Base-by-base conservation (phyloP, 208 protist species). In the Wallacemonas sp. region DNA sequence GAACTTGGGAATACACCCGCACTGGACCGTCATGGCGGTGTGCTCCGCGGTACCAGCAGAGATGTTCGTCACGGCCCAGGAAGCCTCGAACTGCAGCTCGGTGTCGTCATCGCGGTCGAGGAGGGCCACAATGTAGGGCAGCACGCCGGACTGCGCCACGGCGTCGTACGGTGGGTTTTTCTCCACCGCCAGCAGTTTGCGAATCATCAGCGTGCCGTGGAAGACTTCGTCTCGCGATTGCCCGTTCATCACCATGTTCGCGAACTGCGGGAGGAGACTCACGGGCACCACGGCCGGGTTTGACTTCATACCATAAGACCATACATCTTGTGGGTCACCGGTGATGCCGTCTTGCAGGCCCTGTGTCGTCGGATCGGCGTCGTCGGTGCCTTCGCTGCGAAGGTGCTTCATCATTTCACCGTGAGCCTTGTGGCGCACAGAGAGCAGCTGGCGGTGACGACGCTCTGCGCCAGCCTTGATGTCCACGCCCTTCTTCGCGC, bases 11-110 rank as follows among this genome's bases (percentile, higher is more conserved):
- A 99, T 84, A n/a, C 96, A 97, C 17, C 93, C 95, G 58, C 74
- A 72, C 17, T 96, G 65, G 36, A 99, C 79, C 11, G 99, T 87
- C 33, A 86, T 66, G 30, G 67, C 70, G 8, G 97, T 99, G 73
- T 99, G 97, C 72, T 97, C 79, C 15, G 95, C 88, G 17, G 95
- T 97, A 36, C 98, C 98, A 11, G 97, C 99, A 15, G 98, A 97
- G 55, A 99, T 98, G 85, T 99, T 99, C 2, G 98, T 99, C 27
- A 99, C 82, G 2, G 98, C 97, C 99, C 99, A 99, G 2, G 98
- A 97, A 14, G 96, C 87, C 88, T 99, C 98, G 77, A 99, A 99
- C 90, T 99, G 97, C 59, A 98, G 75, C 55, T 90, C 62, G 1
- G 86, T 79, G 54, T 80, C 69, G 15, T 98, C 79, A 33, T 70